Evolutionary conservation across 179 eudicot species (phyloP), one percentile per base, ranked within the genome.

Genomic region (Amaranthus tricolor): DNA sequence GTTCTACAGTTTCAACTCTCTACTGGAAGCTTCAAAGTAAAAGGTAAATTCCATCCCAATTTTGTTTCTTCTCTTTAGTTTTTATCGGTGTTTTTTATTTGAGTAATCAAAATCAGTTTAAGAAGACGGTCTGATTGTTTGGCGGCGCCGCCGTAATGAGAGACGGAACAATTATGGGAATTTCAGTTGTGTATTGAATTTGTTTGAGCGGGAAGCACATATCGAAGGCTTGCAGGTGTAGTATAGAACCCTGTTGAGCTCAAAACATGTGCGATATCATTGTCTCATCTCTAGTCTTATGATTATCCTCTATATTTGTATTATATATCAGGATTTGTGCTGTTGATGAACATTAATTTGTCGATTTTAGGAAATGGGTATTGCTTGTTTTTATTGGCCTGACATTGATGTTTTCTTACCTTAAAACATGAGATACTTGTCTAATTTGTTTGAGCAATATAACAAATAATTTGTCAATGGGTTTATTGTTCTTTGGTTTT

Each of bases 141-240:
- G 40, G 2, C 40, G 40, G 40, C 40, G 40, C 40, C 40, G 40
- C 40, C 40, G 40, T 31, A 31, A 31, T 31, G 40, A 31, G 40
- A 31, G 40, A 31, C 40, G 40, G 40, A 31, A 31, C 40, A 57
- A 17, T 59, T 16, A 44, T 65, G 53, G 31, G 31, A 15, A 15
- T 24, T 13, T 40, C 7, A 10, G n/a, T 62, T 11, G 15, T 56
- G 17, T 10, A 19, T 65, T 73, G 75, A 55, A 63, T 70, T 60
- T 51, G 69, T 10, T 68, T 45, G 47, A 40, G 51, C 21, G 9
- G 1, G 77, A 73, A 78, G 86, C 86, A 84, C 82, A 54, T 58
- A 77, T 81, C 84, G 86, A 81, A 84, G 82, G 84, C 79, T 76
- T 81, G 48, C 78, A 63, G 76, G 80, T 74, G 66, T 12, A 14